Percentiles rank a stretch among this genome's conserved stretches.
These are phyloP conservation scores for Pyrus hybrid DNA, from an alignment of 331 rosid genomes.

Conservation along the genomic window DNA sequence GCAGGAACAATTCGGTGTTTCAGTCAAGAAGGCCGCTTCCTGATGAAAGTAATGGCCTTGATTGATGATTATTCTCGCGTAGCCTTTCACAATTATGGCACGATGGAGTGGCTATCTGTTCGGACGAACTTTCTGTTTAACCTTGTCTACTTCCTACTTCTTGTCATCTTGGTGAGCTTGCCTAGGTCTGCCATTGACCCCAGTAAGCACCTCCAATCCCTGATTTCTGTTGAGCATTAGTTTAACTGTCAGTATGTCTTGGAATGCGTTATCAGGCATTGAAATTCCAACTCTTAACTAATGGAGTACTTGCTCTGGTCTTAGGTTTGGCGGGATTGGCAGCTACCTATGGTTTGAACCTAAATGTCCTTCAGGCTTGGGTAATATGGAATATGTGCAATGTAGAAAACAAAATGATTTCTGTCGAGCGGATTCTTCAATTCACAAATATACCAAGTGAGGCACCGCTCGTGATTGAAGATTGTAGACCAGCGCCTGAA, in stretches of 20 bases:
- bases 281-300: not conserved
- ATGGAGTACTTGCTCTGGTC: not conserved
- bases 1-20: slow-evolving; percentile 84
- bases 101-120: slow-evolving; percentile 95
- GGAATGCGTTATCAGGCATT: too few relatives aligned
- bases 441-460: slow-evolving; percentile 67
- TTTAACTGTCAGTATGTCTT: not conserved
- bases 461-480: slow-evolving; percentile 58
- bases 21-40: slow-evolving; percentile 57
- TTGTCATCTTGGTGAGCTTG: slow-evolving; percentile 64
- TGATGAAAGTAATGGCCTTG: slow-evolving; percentile 33
- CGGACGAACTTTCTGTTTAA: slow-evolving; percentile 86
- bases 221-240: not conserved
- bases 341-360: slow-evolving; percentile 84
- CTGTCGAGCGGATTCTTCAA: slow-evolving; percentile 86
- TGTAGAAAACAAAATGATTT: slow-evolving; percentile 94
- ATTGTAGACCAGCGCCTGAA: slow-evolving; percentile 49
- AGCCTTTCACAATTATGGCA: slow-evolving; percentile 72
- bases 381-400: slow-evolving; percentile 96
- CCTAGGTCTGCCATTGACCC: slow-evolving; percentile 75
- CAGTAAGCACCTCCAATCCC: slow-evolving; percentile 44
- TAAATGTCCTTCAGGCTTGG: slow-evolving; percentile 94
- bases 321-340: slow-evolving; percentile 93
- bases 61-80: slow-evolving; percentile 74
- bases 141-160: slow-evolving; percentile 61